Conservation (phyloP, 768 basidiomycete genomes). For the Kockovaella imperatae region DNA sequence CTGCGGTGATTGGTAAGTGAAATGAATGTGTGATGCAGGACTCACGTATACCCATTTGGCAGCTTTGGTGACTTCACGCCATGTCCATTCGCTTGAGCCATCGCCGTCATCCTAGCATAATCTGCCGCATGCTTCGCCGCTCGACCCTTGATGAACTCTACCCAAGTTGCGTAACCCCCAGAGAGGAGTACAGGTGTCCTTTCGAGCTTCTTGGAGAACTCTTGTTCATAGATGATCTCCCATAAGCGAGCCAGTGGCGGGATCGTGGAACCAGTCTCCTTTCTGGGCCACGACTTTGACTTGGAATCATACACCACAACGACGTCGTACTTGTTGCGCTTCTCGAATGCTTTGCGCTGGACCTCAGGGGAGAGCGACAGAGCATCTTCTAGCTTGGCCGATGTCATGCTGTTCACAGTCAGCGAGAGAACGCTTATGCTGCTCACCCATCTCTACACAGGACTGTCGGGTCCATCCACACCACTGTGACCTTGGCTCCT, state of each 20-base stretch:
- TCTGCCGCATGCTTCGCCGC: conserved; percentile 12
- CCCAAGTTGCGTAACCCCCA: conserved; percentile 81
- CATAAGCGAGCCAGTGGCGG: conserved; percentile 57
- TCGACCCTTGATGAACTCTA: conserved; percentile 50
- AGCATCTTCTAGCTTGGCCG: conserved; percentile 62
- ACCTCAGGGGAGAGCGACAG: conserved; percentile 61
- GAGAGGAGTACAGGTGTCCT: conserved; percentile 72
- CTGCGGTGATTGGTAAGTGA: background rate
- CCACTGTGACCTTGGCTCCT: conserved; percentile 43
- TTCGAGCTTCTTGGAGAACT: conserved; percentile 57
- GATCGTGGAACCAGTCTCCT: conserved; percentile 45
- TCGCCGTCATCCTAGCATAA: conserved; percentile 26
- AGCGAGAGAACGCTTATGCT: background rate
- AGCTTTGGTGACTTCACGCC: too few relatives aligned
- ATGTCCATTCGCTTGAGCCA: background rate
- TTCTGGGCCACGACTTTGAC: conserved; percentile 50
- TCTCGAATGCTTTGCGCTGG: conserved; percentile 67
- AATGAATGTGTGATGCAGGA: background rate
- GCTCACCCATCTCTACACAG: conserved; percentile 62
- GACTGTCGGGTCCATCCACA: conserved; percentile 79
- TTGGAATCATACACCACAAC: conserved; percentile 71
- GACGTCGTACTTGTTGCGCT: conserved; percentile 80
- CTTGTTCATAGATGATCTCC: conserved; percentile 63
- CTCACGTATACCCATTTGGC: too few relatives aligned
- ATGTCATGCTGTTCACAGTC: conserved; percentile 53